Base-by-base conservation (phyloP, 768 basidiomycete species). In the Pleurotus pulmonarius region DNA sequence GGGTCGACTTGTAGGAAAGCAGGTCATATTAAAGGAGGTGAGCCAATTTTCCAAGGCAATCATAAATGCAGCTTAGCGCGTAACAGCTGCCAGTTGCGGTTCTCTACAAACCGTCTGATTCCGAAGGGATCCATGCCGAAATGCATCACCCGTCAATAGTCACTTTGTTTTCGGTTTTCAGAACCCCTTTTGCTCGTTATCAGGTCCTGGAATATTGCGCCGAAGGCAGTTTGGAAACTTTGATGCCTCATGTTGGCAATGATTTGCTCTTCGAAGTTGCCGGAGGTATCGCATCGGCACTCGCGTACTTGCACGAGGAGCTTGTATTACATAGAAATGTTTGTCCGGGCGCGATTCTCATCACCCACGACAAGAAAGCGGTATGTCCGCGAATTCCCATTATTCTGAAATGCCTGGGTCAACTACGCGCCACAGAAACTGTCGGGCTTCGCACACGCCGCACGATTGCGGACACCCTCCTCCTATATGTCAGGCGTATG, bases 81-180 rank as follows among this genome's bases (percentile, higher is more conserved):
- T 47, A 47, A 11, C 46, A 59, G 1, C 53, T 49, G 48, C 49
- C 46, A 39, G 16, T 34, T 34, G 29, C 29, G 11, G 55, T 61
- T 51, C 49, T 55, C 24, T 26, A 11, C 29, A 34, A 46, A 20
- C 46, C 53, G n/a, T 11, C 25, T 2, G 38, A 55, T 3, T 61
- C 69, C 5, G 58, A 65, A 15, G 49, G 63, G 0, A 58, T 80
- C 24, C 77, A 81, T 57, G 71, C 70, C 45, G 63, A 73, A 0
- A 67, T 83, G 15, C 74, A 73, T 58, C 82, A 83, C 63, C 82
- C 82, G 4, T 74, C 72, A 40, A 70, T 83, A 51, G 70, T 79
- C 13, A 73, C 80, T 20, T 61, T 82, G 3, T 68, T 79, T n/a
- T 75, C 75, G 8, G 62, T 62, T 2, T 79, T 81, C 56, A 58